Conservation (phyloP, 1,139 yeast genomes). For the Geotrichum candidum region DNA sequence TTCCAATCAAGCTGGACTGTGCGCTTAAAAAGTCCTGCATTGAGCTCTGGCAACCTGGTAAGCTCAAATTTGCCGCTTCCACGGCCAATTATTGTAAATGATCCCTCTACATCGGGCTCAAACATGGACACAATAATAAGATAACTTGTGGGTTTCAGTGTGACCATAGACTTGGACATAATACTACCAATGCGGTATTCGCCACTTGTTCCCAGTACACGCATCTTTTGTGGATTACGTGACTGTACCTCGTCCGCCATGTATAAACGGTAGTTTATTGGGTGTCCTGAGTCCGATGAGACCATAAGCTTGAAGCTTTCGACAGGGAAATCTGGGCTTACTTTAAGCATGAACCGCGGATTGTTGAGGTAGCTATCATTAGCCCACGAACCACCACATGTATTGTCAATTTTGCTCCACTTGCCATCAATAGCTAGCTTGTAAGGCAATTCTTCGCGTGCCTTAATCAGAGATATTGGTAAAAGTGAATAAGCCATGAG, state of each 20-base stretch:
- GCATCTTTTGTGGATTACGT: conserved; percentile 29
- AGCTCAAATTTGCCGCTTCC: conserved; percentile 21
- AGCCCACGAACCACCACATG: conserved; percentile 56
- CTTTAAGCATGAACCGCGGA: conserved; percentile 52
- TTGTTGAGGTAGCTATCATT: conserved; percentile 48
- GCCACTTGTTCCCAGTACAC: conserved; percentile 34
- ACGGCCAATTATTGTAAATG: conserved; percentile 22
- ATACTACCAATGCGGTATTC: conserved; percentile 34
- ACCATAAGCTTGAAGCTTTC: conserved; percentile 8
- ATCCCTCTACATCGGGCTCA: conserved; percentile 26
- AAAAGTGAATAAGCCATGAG: conserved; percentile 38
- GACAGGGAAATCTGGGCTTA: background rate
- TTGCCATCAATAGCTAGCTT: conserved; percentile 35
- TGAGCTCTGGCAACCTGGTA: conserved; percentile 21
- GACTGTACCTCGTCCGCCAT: conserved; percentile 29
- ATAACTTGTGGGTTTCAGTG: conserved; percentile 39
- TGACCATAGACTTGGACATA: conserved; percentile 28
- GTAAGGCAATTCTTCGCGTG: conserved; percentile 31
- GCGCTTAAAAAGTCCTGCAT: conserved; percentile 25
- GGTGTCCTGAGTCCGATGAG: conserved; percentile 23
- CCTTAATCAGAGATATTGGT: conserved; percentile 30
- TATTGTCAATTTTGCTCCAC: conserved; percentile 42
- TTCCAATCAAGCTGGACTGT: conserved; percentile 21
- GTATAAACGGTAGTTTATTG: conserved; percentile 34
- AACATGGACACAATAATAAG: conserved; percentile 36